Evolutionary conservation across 495 filamentous ascomycete genomes (phyloP).

Genomic region (Penicillium ochrochloron): DNA sequence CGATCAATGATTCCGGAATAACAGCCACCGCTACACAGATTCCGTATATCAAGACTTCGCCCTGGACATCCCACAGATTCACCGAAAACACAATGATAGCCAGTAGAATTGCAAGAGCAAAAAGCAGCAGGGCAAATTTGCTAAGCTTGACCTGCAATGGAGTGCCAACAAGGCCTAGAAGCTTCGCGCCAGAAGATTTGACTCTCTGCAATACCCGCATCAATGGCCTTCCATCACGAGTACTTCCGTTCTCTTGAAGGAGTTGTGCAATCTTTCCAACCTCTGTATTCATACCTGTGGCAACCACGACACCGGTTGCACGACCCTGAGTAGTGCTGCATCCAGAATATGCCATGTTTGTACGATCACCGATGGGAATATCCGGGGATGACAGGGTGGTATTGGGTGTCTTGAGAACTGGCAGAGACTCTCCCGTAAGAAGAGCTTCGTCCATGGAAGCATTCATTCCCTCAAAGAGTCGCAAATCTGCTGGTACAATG

Average conservation of each 20-base stretch:
- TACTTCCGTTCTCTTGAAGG: constrained; percentile 55
- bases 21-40: constrained; percentile 77
- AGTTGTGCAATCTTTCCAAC: constrained; percentile 80
- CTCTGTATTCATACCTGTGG: constrained; percentile 81
- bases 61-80: constrained; percentile 69
- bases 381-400: constrained; percentile 62
- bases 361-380: constrained; percentile 67
- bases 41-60: constrained; percentile 81
- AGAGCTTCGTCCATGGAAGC: constrained; percentile 67
- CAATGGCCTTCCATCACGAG: constrained; percentile 67
- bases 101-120: constrained; percentile 72
- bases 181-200: constrained; percentile 59
- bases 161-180: constrained; percentile 78
- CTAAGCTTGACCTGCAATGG: constrained; percentile 82
- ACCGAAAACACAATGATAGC: constrained; percentile 82
- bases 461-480: constrained; percentile 77
- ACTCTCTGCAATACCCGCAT: constrained; percentile 61
- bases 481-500: constrained; percentile 73
- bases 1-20: constrained; percentile 74
- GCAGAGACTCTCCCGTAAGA: constrained; percentile 61
- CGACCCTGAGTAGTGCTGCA: constrained; percentile 73
- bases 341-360: constrained; percentile 72
- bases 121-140: constrained; percentile 75
- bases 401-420: constrained; percentile 66
- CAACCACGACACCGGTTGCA: constrained; percentile 65